These are phyloP conservation scores for Coleophoma eucalyptorum DNA, from an alignment of 2,329 filamentous ascomycete genomes.

Conservation along the genomic window DNA sequence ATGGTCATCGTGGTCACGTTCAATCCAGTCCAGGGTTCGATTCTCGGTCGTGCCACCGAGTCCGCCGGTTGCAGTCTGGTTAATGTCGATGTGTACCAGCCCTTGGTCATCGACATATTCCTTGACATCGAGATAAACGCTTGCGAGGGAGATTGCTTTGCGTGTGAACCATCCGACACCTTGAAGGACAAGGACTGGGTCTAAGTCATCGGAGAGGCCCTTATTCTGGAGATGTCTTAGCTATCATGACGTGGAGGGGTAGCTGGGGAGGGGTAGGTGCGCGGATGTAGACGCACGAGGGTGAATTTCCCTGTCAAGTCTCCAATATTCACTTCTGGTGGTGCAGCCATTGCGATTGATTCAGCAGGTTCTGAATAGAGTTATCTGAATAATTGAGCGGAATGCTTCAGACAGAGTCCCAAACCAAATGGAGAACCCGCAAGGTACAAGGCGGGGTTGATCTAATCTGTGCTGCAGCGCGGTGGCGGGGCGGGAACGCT, in stretches of 20 bases:
- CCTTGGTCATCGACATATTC: slow-evolving; percentile 37
- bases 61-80: slow-evolving; percentile 59
- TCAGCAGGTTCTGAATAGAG: not conserved
- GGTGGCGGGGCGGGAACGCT: no score
- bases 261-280: not conserved
- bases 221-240: slow-evolving; percentile 46
- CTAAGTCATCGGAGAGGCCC: slow-evolving; percentile 51
- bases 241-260: not conserved
- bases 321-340: slow-evolving; percentile 44
- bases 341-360: slow-evolving; percentile 45
- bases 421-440: not conserved
- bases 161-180: slow-evolving; percentile 54
- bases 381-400: not conserved
- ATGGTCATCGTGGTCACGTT: slow-evolving; percentile 51
- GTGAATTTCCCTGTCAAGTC: slow-evolving; percentile 49
- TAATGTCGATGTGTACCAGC: slow-evolving; percentile 49
- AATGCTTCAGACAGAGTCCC: not conserved
- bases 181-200: slow-evolving; percentile 56
- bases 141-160: slow-evolving; percentile 55
- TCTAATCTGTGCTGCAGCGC: no score
- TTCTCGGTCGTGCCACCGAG: slow-evolving; percentile 55
- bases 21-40: slow-evolving; percentile 51
- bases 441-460: no score
- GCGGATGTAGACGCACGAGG: slow-evolving; percentile 35
- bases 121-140: slow-evolving; percentile 42